Evolutionary conservation across 768 basidiomycete genomes (phyloP), one percentile per base, ranked within the genome.

Genomic region (Cystofilobasidium capitatum): DNA sequence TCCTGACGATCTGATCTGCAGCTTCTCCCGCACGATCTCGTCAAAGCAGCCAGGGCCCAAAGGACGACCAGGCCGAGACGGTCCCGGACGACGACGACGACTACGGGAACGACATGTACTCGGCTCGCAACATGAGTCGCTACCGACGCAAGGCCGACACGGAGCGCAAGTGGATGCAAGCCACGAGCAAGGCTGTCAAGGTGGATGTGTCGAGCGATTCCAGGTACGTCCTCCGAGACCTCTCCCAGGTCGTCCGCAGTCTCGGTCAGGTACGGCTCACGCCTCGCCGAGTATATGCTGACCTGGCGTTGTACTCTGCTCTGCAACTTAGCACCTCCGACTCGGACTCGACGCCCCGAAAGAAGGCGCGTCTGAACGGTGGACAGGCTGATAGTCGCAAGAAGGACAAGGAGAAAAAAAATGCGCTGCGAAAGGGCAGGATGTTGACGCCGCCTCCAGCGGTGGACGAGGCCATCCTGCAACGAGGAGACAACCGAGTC

Each of bases 71-170:
- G 24, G 49, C 17, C n/a, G 3, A 8, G 49, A 20, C 6, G 49
- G 26, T 6, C 45, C 8, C 20, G 13, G 20, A 54, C 26, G 22
- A 55, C 5, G 10, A 12, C 17, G 51, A 55, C 51, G 51, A 55
- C 29, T n/a, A n/a, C n/a, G n/a, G n/a, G n/a, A n/a, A n/a, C n/a
- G 51, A 31, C 26, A 31, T 31, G 51, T 55, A 8, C 14, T 55
- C 51, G 51, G 51, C 51, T 17, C 51, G 51, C 51, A 55, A 33
- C 29, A 55, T 55, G 51, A 26, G 51, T 12, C 51, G 51, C 31
- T 55, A 55, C 31, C 29, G n/a, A 31, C 51, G 51, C 29, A 29
- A 33, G 29, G 33, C 29, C 14, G 7, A 55, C 8, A n/a, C 29
- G 29, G n/a, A 55, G 29, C 51, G n/a, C 16, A 12, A 17, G 12